Evolutionary conservation across 208 protist genomes (phyloP).

Genomic region (Jaenimonas drosophilae): DNA sequence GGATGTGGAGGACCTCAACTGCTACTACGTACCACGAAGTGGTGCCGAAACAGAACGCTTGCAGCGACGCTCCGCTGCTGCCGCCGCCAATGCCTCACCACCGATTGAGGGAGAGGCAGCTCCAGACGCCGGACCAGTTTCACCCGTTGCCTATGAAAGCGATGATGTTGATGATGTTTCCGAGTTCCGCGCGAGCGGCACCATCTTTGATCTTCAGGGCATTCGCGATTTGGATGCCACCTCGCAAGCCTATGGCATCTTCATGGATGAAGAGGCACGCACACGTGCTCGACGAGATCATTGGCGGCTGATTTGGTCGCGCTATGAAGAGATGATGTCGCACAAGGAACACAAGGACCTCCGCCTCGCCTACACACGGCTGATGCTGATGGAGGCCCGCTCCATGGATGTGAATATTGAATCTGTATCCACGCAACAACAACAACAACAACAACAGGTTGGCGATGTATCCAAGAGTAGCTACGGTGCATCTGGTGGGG

Average conservation of each 20-base stretch:
- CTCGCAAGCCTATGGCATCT: not conserved
- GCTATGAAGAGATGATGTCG: conserved; percentile 7
- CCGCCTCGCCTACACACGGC: not conserved
- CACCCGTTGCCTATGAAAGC: too few species aligned
- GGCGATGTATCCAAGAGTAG: not conserved
- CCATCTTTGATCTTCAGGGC: conserved; percentile 2
- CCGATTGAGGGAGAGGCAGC: not conserved
- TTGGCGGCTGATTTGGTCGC: conserved; percentile 11
- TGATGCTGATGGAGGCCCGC: too few species aligned
- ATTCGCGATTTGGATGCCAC: not conserved
- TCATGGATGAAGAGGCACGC: conserved; percentile 4
- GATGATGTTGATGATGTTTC: not conserved
- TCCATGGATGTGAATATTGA: not conserved
- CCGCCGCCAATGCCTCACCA: not conserved
- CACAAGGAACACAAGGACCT: not conserved
- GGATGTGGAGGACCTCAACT: conserved; percentile 1
- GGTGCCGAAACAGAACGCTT: not conserved
- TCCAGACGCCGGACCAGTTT: too few species aligned
- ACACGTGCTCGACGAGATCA: conserved; percentile 7
- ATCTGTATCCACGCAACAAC: not conserved
- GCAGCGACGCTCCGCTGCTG: not conserved
- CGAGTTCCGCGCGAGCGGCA: conserved; percentile 1
- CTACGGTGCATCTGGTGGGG: not conserved
- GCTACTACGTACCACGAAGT: not conserved
- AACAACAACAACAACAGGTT: not conserved